A percentile compares a stretch with the other conserved stretches of the same genome.
These are phyloP conservation scores for Lasiodiplodia theobromae DNA, from an alignment of 2,329 filamentous ascomycete genomes.

Conservation along the genomic window DNA sequence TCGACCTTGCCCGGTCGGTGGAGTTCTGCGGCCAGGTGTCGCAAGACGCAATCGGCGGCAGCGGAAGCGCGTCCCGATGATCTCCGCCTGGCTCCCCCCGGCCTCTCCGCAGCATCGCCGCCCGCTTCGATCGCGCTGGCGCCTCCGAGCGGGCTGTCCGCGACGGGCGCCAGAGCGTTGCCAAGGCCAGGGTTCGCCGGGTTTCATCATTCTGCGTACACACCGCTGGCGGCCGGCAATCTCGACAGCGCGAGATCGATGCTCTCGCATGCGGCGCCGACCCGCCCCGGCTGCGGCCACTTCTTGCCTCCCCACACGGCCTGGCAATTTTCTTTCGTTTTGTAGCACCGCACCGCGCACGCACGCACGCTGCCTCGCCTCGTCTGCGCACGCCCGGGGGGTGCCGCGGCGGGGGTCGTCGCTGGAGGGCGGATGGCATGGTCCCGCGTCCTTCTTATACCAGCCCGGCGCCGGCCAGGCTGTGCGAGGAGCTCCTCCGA, in stretches of 20 bases:
- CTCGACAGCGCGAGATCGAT: constrained; percentile 11
- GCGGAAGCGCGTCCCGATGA: constrained; percentile 24
- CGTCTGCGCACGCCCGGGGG: constrained; percentile 19
- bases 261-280: constrained; percentile 11
- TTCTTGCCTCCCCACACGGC: constrained; percentile 13
- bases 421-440: constrained; percentile 11
- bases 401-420: background rate
- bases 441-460: constrained; percentile 20
- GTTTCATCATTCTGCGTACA: constrained; percentile 25
- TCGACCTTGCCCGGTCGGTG: constrained; percentile 13
- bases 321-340: constrained; percentile 28
- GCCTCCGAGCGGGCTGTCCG: constrained; percentile 12
- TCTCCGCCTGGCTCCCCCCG: constrained; percentile 21
- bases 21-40: constrained; percentile 16
- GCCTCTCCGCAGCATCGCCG: constrained; percentile 21
- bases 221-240: constrained; percentile 20
- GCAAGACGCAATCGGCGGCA: constrained; percentile 19
- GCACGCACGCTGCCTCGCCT: constrained; percentile 21
- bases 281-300: constrained; percentile 17
- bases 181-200: constrained; percentile 21
- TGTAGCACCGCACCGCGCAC: constrained; percentile 20
- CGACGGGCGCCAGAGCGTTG: constrained; percentile 17
- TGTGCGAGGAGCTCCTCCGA: constrained; percentile 10
- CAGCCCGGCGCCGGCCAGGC: constrained; percentile 23
- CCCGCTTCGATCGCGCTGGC: constrained; percentile 6